Evolutionary conservation across 805 yeast species (phyloP), one percentile per base, ranked within the genome.

Genomic region (Pichia phayaonensis): DNA sequence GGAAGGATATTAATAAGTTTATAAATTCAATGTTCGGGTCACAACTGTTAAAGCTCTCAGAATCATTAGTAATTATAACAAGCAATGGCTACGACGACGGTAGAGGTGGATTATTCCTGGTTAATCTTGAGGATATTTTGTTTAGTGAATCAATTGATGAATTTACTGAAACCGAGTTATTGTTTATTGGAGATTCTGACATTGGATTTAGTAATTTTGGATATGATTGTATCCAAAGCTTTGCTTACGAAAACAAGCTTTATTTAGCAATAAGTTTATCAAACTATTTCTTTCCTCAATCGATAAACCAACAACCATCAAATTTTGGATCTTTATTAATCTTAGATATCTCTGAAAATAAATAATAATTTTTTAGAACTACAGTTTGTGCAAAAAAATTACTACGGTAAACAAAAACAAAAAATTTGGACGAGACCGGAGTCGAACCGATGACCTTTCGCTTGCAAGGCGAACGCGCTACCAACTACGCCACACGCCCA

Each of bases 401-500:
- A n/a, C n/a, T n/a, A n/a, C n/a, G n/a, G n/a, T n/a, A n/a, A n/a
- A n/a, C n/a, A n/a, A n/a, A 60, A 60, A 65, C 64, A 62, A 52
- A 54, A 67, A 51, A 18, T 12, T 20, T 77, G 84, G 84, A 79
- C 84, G 81, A 79, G 83, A 76, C 79, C 78, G 84, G 84, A 79
- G 74, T 79, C 81, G 84, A 79, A 78, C 83, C 84, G 79, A 79
- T 78, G 84, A 80, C 85, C 84, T 80, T 78, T 78, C 82, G 78
- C 84, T 79, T 79, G 84, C 84, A 78, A 80, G 79, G 84, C 79
- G 81, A 77, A 77, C 83, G 83, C 84, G 84, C 84, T 79, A 79
- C 84, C 83, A 77, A 80, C 84, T 79, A 76, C 84, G 83, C 83
- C 84, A 79, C 83, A 80, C 81, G 84, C 85, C 84, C 84, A 27